phyloP scores from a whole-genome alignment of 208 protist genomes.

The Leishmania lainsoni region DNA sequence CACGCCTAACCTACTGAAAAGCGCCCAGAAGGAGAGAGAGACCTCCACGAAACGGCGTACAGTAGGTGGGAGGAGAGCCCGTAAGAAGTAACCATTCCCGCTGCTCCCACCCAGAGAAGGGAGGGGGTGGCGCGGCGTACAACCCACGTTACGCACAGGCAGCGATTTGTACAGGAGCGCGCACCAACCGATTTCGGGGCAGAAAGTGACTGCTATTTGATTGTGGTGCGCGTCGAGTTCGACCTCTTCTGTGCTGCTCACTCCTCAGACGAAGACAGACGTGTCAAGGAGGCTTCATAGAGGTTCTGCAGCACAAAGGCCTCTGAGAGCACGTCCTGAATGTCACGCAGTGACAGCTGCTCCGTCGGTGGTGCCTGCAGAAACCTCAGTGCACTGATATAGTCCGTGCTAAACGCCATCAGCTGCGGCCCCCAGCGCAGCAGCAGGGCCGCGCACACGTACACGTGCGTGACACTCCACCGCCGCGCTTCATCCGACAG shows the following conservation, averaged over 20 bases:
- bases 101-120: not conserved
- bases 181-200: not conserved
- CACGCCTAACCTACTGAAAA: not conserved
- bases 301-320: conserved; percentile 70
- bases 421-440: conserved; percentile 61
- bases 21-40: not conserved
- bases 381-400: conserved; percentile 61
- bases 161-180: not conserved
- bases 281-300: conserved; percentile 52
- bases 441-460: conserved; percentile 89
- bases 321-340: conserved; percentile 69
- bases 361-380: conserved; percentile 78
- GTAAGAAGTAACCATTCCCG: not conserved
- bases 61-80: not conserved
- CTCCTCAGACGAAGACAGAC: conserved; percentile 11
- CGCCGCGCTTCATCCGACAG: conserved; percentile 73
- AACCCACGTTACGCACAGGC: not conserved
- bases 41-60: not conserved
- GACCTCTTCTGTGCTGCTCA: not conserved
- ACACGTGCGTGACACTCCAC: conserved; percentile 83
- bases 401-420: conserved; percentile 52
- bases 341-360: conserved; percentile 44
- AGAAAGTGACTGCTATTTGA: not conserved
- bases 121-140: not conserved
- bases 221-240: not conserved